Conservation (phyloP, 192 early-diverging fungal genomes). For the Gamsiella multidivaricata region DNA sequence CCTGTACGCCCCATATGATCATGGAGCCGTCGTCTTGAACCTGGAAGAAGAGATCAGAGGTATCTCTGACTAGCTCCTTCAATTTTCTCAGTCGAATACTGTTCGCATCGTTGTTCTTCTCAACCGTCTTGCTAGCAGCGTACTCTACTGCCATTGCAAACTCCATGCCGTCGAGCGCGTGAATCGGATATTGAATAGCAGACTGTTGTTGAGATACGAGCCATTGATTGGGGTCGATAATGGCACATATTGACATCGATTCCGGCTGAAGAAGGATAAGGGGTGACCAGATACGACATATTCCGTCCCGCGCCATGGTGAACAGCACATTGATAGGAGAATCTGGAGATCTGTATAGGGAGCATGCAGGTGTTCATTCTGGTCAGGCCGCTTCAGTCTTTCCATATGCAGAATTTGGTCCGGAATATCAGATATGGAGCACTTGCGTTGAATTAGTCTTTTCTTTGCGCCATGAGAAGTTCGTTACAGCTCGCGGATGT, state of each 20-base stretch:
- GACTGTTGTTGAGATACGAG: constrained; percentile 53
- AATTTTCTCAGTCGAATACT: constrained; percentile 60
- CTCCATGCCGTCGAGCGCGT: constrained; percentile 68
- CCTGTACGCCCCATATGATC: constrained; percentile 84
- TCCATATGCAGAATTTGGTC: not conserved
- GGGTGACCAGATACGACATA: constrained; percentile 78
- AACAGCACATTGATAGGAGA: constrained; percentile 59
- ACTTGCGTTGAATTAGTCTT: constrained; percentile 44
- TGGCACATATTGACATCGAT: constrained; percentile 72
- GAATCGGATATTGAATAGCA: constrained; percentile 63
- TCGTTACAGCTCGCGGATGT: constrained; percentile 69
- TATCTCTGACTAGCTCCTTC: constrained; percentile 72
- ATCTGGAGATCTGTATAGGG: not conserved
- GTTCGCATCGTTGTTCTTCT: constrained; percentile 51
- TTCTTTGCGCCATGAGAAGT: constrained; percentile 74
- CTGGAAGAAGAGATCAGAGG: constrained; percentile 82
- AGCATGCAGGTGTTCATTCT: not conserved
- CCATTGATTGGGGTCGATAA: constrained; percentile 75
- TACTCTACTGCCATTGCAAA: constrained; percentile 57
- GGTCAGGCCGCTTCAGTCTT: no score
- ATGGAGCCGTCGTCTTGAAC: constrained; percentile 76
- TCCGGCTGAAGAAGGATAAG: constrained; percentile 59
- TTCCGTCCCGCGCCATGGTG: constrained; percentile 75
- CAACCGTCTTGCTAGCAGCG: constrained; percentile 37
- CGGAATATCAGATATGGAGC: no score